Evolutionary conservation across 106 monocot species (phyloP), one percentile per base, ranked within the genome.

Genomic region (Platanthera guangdongensis): DNA sequence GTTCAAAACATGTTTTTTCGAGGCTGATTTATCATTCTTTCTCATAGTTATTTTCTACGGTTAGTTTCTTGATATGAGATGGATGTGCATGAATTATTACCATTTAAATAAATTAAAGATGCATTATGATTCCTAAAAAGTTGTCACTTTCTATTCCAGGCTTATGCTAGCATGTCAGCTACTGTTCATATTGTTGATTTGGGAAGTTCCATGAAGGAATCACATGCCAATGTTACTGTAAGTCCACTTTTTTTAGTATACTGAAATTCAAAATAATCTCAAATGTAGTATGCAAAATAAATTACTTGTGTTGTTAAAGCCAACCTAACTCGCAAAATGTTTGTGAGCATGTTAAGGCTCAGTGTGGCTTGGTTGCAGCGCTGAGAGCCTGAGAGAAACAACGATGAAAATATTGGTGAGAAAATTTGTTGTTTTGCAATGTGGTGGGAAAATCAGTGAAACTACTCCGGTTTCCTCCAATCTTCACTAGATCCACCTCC

Each of bases 151-250:
- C 30, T 78, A 63, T 84, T 81, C 73, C 92, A 95, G 95, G 90
- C 83, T 19, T 93, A 93, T 80, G 78, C 90, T 12, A 90, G 95
- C 81, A 81, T 95, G 75, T 87, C 90, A 70, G 88, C 92, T 57
- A 75, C 85, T 64, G 85, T 92, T 70, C 92, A 95, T 80, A 84
- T 95, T 70, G 95, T 95, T 52, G 82, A 93, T 55, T 79, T 93
- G 49, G 77, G 67, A 16, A 81, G 71, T 74, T 59, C 80, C 50
- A 72, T 57, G 74, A 77, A 51, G 32, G 88, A 90, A 78, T 95
- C 95, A 45, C 80, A 70, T 82, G 95, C 95, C 72, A 95, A 95
- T 78, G 80, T 95, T 57, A 95, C 80, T 75, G 95, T 95, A 86
- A 75, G 90, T 68, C 76, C 25, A 45, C 45, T 70, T 70, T 70